Evolutionary conservation across 2,329 filamentous ascomycete genomes (phyloP).

Genomic region (Fusarium camptoceras): DNA sequence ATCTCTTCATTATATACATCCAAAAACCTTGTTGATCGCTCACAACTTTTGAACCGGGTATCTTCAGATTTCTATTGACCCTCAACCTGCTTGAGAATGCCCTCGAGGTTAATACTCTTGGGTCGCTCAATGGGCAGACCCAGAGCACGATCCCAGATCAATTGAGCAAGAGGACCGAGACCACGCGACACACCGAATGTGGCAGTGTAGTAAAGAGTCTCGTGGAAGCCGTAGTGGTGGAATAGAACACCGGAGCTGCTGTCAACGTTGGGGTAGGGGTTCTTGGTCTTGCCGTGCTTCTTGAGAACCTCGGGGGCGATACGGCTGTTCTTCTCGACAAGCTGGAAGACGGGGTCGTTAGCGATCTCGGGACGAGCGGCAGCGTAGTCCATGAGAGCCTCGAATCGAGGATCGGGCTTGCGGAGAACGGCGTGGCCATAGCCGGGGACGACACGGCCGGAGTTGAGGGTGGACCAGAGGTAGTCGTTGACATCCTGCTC

Average conservation of each 20-base stretch:
- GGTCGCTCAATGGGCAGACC: conserved; percentile 96
- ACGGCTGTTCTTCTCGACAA: conserved; percentile 92
- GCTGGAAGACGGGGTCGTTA: conserved; percentile 88
- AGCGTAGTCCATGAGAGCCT: conserved; percentile 97
- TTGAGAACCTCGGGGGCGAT: conserved; percentile 91
- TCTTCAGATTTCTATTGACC: conserved; percentile 50
- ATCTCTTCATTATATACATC: conserved; percentile 41
- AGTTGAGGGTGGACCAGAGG: conserved; percentile 95
- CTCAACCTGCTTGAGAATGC: conserved; percentile 77
- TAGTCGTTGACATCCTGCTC: conserved; percentile 88
- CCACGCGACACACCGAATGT: conserved; percentile 77
- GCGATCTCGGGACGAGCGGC: conserved; percentile 86
- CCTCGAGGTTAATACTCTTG: conserved; percentile 95
- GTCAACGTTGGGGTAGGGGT: conserved; percentile 97
- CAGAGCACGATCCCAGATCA: conserved; percentile 95
- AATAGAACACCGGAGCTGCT: conserved; percentile 93
- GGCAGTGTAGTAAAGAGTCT: conserved; percentile 92
- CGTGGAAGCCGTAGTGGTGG: conserved; percentile 97
- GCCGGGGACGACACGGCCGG: conserved; percentile 94
- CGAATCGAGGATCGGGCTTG: conserved; percentile 96
- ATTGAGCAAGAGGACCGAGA: conserved; percentile 89
- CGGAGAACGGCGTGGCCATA: conserved; percentile 98
- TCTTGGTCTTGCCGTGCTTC: conserved; percentile 98
- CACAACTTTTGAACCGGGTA: conserved; percentile 33
- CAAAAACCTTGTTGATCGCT: conserved; percentile 29